phyloP scores from a whole-genome alignment of 129 eudicot species.

The Silybum marianum region DNA sequence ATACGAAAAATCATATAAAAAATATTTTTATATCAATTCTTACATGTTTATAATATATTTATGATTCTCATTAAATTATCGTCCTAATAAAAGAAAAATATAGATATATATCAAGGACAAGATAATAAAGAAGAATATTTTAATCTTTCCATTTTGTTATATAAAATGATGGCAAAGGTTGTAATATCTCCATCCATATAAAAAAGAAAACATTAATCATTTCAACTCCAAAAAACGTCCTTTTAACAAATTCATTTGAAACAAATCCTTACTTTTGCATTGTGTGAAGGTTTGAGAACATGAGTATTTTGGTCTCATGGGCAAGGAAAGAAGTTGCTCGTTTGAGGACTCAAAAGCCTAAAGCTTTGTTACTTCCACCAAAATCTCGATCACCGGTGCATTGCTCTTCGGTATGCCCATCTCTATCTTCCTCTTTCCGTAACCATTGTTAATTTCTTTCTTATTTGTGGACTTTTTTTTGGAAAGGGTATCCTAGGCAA shows the following conservation, averaged over 20 bases:
- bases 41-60: too few species aligned
- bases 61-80: too few species aligned
- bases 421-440: background rate
- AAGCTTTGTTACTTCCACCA: background rate
- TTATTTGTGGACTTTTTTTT: too few species aligned
- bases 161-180: background rate
- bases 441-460: too few species aligned
- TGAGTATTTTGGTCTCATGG: constrained; percentile 3
- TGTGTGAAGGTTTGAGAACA: background rate
- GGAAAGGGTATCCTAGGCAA: too few species aligned
- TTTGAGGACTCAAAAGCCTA: constrained; percentile 1
- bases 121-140: background rate
- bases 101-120: too few species aligned
- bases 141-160: background rate
- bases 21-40: too few species aligned
- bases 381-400: background rate
- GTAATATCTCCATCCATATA: constrained; percentile 2
- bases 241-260: background rate
- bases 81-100: too few species aligned
- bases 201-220: background rate
- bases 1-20: too few species aligned
- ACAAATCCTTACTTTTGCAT: background rate
- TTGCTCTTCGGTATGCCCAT: background rate
- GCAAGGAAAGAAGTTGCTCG: constrained; percentile 1
- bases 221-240: background rate